Conservation (phyloP, 805 yeast species). For the Nakazawaea molendinolei region DNA sequence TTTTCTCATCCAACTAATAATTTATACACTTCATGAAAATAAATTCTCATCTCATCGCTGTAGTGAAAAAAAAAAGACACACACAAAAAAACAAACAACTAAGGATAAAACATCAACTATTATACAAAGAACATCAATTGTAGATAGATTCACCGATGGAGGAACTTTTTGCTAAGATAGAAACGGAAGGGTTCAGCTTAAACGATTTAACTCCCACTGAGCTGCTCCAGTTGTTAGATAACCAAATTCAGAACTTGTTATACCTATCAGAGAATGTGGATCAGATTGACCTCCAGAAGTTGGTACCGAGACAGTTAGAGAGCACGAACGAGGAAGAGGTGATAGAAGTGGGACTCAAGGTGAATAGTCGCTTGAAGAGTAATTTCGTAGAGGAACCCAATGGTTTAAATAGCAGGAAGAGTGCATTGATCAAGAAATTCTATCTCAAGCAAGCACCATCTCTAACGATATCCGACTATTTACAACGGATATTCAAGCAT, state of each 20-base stretch:
- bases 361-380: conserved; percentile 6
- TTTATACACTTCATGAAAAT: too few relatives aligned
- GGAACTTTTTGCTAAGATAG: conserved; percentile 21
- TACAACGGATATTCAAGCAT: conserved; percentile 26
- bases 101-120: too few relatives aligned
- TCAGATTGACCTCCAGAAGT: conserved; percentile 12
- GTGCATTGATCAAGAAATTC: conserved; percentile 20
- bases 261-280: conserved; percentile 13
- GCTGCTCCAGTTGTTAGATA: conserved; percentile 22
- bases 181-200: conserved; percentile 14
- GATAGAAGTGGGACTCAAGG: background rate
- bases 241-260: conserved; percentile 21
- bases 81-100: too few relatives aligned
- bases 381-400: conserved; percentile 4
- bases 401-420: conserved; percentile 9
- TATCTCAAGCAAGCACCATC: conserved; percentile 26
- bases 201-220: conserved; percentile 21
- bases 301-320: conserved; percentile 15
- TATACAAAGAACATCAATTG: background rate
- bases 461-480: conserved; percentile 20
- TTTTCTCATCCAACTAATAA: too few relatives aligned
- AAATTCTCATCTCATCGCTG: too few relatives aligned
- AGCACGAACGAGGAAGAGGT: background rate
- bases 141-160: too few relatives aligned
- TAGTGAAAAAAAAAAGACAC: too few relatives aligned